Percentiles rank a stretch among this genome's conserved stretches.
Evolutionary conservation across 129 eudicot genomes (phyloP).

Genomic region (Chrysanthemum lavandulifolium): DNA sequence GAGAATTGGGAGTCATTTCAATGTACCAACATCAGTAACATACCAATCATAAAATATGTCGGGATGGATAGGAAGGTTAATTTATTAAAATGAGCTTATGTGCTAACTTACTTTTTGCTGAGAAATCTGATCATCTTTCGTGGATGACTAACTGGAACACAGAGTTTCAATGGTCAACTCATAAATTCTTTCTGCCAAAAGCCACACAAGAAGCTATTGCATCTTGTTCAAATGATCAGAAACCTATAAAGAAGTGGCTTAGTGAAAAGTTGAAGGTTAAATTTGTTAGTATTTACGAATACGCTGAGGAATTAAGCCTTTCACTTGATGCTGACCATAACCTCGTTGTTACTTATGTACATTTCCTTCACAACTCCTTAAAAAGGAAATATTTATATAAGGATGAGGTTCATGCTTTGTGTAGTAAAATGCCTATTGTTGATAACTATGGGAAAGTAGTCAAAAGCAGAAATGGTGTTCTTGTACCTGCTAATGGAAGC

Average conservation of each 20-base stretch:
- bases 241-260: constrained; percentile 39
- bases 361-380: neutral
- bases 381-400: neutral
- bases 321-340: neutral
- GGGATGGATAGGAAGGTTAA: constrained; percentile 22
- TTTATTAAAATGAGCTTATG: constrained; percentile 11
- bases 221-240: constrained; percentile 8
- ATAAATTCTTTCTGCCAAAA: constrained; percentile 30
- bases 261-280: neutral
- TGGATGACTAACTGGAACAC: constrained; percentile 54
- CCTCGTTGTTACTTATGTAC: neutral
- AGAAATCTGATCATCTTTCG: constrained; percentile 20
- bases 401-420: neutral
- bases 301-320: neutral
- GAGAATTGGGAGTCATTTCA: constrained; percentile 37
- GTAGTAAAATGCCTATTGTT: neutral
- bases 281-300: neutral
- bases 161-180: constrained; percentile 21
- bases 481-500: constrained; percentile 6
- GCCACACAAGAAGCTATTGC: constrained; percentile 32
- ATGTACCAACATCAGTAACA: constrained; percentile 23
- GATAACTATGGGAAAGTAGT: neutral
- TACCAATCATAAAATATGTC: constrained; percentile 44
- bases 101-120: constrained; percentile 12
- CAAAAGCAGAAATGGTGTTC: neutral